phyloP scores from a whole-genome alignment of 352 stramenopile species.

The Phytophthora sp. region DNA sequence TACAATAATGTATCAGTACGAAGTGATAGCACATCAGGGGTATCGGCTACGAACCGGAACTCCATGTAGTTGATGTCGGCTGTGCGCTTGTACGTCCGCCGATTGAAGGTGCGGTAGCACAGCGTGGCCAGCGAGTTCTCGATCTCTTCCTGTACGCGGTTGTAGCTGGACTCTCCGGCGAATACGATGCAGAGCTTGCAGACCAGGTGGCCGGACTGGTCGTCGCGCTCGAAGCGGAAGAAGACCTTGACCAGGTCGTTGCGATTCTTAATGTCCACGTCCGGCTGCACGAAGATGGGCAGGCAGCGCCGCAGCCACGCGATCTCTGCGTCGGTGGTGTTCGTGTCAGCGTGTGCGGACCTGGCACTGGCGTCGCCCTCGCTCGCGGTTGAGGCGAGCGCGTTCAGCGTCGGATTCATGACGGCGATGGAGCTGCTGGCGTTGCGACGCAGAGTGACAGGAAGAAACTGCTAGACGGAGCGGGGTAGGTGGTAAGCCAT shows the following conservation, averaged over 20 bases:
- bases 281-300: constrained; percentile 83
- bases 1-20: background rate
- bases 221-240: constrained; percentile 80
- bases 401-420: constrained; percentile 32
- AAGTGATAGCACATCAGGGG: background rate
- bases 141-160: constrained; percentile 67
- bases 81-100: constrained; percentile 86
- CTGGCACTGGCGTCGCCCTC: constrained; percentile 21
- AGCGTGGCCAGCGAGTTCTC: constrained; percentile 83
- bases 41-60: constrained; percentile 52
- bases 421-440: background rate
- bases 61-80: constrained; percentile 92
- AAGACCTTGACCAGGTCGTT: constrained; percentile 87
- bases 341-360: constrained; percentile 29
- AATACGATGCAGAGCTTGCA: constrained; percentile 89
- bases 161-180: constrained; percentile 85
- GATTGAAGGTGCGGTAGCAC: constrained; percentile 87
- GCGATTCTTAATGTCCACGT: constrained; percentile 82
- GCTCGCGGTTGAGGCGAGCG: constrained; percentile 24
- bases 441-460: constrained; percentile 18
- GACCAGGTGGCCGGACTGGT: constrained; percentile 48
- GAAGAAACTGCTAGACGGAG: too few relatives aligned
- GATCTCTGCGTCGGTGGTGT: constrained; percentile 54
- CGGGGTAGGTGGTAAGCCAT: too few relatives aligned
- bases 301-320: constrained; percentile 82